A percentile compares a stretch with the other conserved stretches of the same genome.
Evolutionary conservation across 768 basidiomycete species (phyloP).

Genomic region (Pulveroboletus sp.): DNA sequence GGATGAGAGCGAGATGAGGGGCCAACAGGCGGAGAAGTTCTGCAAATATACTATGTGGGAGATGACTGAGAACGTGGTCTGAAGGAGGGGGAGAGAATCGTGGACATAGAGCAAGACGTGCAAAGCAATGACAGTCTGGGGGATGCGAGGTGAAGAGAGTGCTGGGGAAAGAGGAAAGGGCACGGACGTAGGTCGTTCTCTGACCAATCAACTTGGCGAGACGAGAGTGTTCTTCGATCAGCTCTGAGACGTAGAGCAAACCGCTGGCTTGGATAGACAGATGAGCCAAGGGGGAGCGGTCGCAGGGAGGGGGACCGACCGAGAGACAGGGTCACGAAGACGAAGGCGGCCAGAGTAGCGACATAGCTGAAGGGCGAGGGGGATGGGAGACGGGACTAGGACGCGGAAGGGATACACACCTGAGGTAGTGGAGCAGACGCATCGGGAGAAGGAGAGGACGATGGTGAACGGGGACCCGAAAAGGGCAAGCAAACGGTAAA

Average conservation of each 20-base stretch:
- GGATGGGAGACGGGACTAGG: not conserved
- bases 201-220: slow-evolving; percentile 79
- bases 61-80: slow-evolving; percentile 70
- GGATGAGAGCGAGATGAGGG: slow-evolving; percentile 87
- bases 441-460: not conserved
- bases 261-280: slow-evolving; percentile 66
- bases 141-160: slow-evolving; percentile 4
- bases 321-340: slow-evolving; percentile 88
- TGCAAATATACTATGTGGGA: slow-evolving; percentile 89
- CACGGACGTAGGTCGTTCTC: slow-evolving; percentile 82
- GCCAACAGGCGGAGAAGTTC: slow-evolving; percentile 90
- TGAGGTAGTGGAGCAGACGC: slow-evolving; percentile 58
- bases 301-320: slow-evolving; percentile 45
- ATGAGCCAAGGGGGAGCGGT: slow-evolving; percentile 4
- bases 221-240: slow-evolving; percentile 91
- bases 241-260: slow-evolving; percentile 86
- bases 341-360: slow-evolving; percentile 70
- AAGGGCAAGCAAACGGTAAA: not conserved
- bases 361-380: slow-evolving; percentile 50
- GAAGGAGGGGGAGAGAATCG: slow-evolving; percentile 75
- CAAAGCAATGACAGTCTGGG: slow-evolving; percentile 70
- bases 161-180: not conserved
- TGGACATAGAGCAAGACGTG: slow-evolving; percentile 74
- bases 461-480: not conserved
- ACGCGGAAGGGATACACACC: slow-evolving; percentile 35